These are phyloP conservation scores for bread wheat (Triticum aestivum) DNA, from an alignment of 176 grass and related monocot genomes.

Conservation along the genomic window DNA sequence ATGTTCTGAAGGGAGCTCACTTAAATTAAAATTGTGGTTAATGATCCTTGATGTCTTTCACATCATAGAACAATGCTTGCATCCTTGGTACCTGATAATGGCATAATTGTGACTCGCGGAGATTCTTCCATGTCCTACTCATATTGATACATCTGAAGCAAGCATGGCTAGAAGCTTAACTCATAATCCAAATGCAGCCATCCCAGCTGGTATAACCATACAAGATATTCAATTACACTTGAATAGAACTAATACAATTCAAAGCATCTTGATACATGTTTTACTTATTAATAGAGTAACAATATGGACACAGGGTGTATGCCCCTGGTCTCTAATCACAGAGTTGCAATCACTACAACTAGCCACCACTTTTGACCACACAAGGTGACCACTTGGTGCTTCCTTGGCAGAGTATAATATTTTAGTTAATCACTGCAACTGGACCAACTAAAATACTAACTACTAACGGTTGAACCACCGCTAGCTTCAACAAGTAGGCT, in stretches of 20 bases:
- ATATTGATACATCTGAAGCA: not conserved
- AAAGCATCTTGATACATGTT: not conserved
- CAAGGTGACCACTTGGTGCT: not conserved
- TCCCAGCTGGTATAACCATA: not conserved
- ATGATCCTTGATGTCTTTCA: not conserved
- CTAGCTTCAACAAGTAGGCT: not conserved
- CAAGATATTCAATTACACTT: not conserved
- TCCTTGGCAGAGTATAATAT: not conserved
- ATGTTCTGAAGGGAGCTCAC: not conserved
- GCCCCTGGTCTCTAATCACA: not conserved
- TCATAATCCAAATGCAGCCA: not conserved
- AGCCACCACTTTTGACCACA: not conserved
- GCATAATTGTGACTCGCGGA: not conserved
- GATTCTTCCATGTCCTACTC: not conserved
- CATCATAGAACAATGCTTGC: not conserved
- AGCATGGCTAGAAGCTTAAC: not conserved
- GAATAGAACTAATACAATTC: not conserved
- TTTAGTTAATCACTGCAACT: not conserved
- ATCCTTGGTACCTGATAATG: not conserved
- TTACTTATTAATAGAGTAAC: not conserved
- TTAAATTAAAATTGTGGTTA: not conserved
- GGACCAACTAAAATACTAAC: not conserved
- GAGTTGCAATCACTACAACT: not conserved
- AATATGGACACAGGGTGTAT: not conserved
- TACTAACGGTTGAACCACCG: not conserved